phyloP scores from a whole-genome alignment of 2,329 filamentous ascomycete genomes.

The Colletotrichum magnum region DNA sequence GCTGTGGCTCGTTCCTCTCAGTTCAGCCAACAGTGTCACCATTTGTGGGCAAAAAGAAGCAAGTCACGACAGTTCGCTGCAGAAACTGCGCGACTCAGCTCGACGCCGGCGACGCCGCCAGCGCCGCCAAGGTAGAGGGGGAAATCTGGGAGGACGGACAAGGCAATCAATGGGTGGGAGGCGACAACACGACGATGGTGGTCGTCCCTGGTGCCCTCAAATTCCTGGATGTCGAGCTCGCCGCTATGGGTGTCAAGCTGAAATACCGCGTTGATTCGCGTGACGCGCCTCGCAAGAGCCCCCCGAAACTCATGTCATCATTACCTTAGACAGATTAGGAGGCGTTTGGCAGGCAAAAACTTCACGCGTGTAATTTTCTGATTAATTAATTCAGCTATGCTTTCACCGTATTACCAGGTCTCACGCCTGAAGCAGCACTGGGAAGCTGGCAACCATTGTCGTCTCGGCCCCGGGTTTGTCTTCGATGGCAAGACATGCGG shows the following conservation, averaged over 20 bases:
- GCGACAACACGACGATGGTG: constrained; percentile 90
- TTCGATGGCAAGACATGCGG: neutral
- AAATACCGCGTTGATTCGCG: constrained; percentile 80
- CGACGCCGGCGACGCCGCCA: constrained; percentile 70
- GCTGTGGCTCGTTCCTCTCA: constrained; percentile 91
- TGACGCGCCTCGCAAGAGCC: constrained; percentile 73
- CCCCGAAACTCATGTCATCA: constrained; percentile 56
- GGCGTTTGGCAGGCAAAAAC: constrained; percentile 38
- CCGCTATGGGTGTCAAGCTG: constrained; percentile 95
- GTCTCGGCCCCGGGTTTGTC: too few relatives aligned
- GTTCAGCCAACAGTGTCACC: constrained; percentile 84
- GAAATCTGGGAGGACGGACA: constrained; percentile 95
- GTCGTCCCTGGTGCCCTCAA: constrained; percentile 93
- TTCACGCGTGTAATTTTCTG: constrained; percentile 27
- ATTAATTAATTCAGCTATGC: constrained; percentile 1
- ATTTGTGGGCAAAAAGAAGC: constrained; percentile 74
- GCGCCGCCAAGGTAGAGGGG: constrained; percentile 70
- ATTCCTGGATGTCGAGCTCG: constrained; percentile 94
- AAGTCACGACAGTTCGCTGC: constrained; percentile 81
- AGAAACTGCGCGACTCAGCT: constrained; percentile 79
- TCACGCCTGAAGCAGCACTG: too few relatives aligned
- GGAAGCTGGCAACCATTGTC: too few relatives aligned
- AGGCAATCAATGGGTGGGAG: constrained; percentile 87
- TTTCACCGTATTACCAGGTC: too few relatives aligned
- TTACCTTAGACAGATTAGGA: constrained; percentile 38